These are phyloP conservation scores for Plasmodium knowlesi DNA, from an alignment of 169 alveolate species.

Conservation along the genomic window DNA sequence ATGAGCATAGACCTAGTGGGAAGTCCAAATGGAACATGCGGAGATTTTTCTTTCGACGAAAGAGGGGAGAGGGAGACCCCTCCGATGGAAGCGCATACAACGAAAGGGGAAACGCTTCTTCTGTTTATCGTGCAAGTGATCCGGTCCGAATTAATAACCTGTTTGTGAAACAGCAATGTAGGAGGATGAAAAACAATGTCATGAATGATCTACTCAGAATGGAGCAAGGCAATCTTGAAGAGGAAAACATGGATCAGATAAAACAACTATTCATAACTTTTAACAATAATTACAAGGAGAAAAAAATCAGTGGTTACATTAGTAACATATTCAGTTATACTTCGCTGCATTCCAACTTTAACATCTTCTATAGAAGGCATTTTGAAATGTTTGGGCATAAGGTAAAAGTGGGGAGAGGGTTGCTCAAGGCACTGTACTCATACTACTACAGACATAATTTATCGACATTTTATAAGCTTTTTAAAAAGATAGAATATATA, in stretches of 20 bases:
- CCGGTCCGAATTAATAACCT: constrained; percentile 7
- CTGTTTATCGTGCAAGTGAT: not conserved
- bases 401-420: constrained; percentile 14
- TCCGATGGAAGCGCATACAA: not conserved
- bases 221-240: constrained; percentile 17
- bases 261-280: constrained; percentile 45
- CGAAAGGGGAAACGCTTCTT: not conserved
- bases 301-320: constrained; percentile 52
- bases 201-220: constrained; percentile 11
- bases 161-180: constrained; percentile 25
- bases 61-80: not conserved
- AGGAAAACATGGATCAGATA: constrained; percentile 55
- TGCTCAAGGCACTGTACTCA: constrained; percentile 44
- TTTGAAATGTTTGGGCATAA: constrained; percentile 22
- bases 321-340: constrained; percentile 38
- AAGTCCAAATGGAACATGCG: not conserved
- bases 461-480: constrained; percentile 42
- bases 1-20: not conserved
- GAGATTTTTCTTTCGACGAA: not conserved
- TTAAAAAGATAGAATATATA: constrained; percentile 63
- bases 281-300: constrained; percentile 58
- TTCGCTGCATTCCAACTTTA: constrained; percentile 52
- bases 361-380: constrained; percentile 27
- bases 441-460: constrained; percentile 47
- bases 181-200: constrained; percentile 6